Conservation (phyloP, 257 asterid species). For the Solanum arcanum region DNA sequence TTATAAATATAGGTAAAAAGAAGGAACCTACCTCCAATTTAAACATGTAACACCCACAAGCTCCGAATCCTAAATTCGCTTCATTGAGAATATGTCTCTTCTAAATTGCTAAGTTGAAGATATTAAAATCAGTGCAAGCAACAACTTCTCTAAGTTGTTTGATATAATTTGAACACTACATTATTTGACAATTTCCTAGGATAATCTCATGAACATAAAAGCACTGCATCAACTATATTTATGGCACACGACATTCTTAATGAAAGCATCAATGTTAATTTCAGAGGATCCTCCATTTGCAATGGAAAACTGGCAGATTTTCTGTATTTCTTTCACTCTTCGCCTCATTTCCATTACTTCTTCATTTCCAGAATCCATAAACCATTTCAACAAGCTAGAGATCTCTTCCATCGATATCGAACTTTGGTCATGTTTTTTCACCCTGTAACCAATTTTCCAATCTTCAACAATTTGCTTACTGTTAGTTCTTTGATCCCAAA, state of each 20-base stretch:
- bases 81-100: neutral
- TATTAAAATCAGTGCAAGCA: neutral
- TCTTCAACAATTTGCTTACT: constrained; percentile 45
- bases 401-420: constrained; percentile 15
- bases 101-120: neutral
- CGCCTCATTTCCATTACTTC: neutral
- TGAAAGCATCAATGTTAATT: neutral
- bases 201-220: neutral
- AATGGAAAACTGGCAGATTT: neutral
- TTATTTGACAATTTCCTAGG: too few species aligned
- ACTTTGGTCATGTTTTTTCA: constrained; percentile 15
- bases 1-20: neutral
- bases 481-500: constrained; percentile 40
- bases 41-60: neutral
- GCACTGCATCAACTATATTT: neutral
- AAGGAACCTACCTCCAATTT: neutral
- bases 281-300: neutral
- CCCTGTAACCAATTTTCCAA: constrained; percentile 52
- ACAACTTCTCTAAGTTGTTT: neutral
- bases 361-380: constrained; percentile 1
- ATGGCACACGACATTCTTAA: neutral
- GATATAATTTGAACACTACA: neutral
- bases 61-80: too few species aligned
- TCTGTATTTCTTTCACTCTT: neutral
- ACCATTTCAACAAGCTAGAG: neutral